Evolutionary conservation across 2,329 filamentous ascomycete genomes (phyloP).

Genomic region (Colletotrichum liaoningense): DNA sequence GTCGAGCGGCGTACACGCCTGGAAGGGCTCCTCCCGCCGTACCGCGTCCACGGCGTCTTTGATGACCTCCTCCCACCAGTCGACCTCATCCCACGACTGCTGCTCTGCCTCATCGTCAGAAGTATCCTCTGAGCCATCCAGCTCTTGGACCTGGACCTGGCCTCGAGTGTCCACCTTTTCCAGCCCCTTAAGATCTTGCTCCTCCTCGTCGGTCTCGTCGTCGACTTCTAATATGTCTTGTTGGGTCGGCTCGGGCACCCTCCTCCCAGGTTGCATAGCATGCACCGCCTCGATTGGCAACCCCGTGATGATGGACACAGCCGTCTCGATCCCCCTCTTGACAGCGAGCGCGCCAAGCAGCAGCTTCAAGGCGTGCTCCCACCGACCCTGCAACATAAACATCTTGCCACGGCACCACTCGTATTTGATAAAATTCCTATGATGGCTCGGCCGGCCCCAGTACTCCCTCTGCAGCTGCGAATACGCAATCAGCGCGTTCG

Average conservation of each 20-base stretch:
- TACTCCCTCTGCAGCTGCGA: slow-evolving; percentile 35
- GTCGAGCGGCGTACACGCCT: slow-evolving; percentile 28
- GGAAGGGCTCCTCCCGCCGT: slow-evolving; percentile 23
- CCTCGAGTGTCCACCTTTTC: neutral
- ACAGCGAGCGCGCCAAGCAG: slow-evolving; percentile 31
- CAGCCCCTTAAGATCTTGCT: neutral
- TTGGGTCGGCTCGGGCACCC: neutral
- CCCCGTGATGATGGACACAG: slow-evolving; percentile 21
- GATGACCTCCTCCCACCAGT: slow-evolving; percentile 34
- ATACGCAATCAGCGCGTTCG: slow-evolving; percentile 31
- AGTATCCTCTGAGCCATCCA: neutral
- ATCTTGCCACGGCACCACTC: slow-evolving; percentile 35
- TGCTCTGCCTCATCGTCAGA: neutral
- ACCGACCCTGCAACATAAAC: slow-evolving; percentile 34
- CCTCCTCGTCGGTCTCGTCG: neutral
- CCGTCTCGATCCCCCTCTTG: slow-evolving; percentile 23
- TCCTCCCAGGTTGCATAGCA: slow-evolving; percentile 12
- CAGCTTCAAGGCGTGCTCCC: slow-evolving; percentile 34
- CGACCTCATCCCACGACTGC: slow-evolving; percentile 25
- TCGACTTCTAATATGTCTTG: neutral
- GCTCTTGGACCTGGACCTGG: slow-evolving; percentile 11
- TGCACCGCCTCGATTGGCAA: slow-evolving; percentile 22
- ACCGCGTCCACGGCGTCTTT: slow-evolving; percentile 35
- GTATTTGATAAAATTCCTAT: slow-evolving; percentile 30
- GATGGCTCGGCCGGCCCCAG: slow-evolving; percentile 24